Evolutionary conservation across 2,329 filamentous ascomycete genomes (phyloP), one percentile per base, ranked within the genome.

Genomic region (Colletotrichum shisoi): DNA sequence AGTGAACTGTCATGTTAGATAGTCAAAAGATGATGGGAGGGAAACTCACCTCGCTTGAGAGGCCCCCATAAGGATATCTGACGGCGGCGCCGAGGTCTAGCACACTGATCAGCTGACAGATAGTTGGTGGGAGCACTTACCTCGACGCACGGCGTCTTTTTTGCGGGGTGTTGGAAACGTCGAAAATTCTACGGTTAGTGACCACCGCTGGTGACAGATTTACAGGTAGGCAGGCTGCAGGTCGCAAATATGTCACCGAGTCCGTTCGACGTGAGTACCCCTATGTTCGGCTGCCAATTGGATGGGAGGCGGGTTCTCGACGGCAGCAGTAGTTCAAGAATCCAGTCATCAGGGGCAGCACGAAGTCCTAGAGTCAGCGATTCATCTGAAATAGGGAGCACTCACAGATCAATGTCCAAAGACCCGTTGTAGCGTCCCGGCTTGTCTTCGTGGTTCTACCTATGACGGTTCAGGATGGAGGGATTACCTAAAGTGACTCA

Each of bases 1-100:
- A 9, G 0, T 9, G 8, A 0, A 3, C 31, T 9, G 8, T 34
- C 2, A 2, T 34, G 7, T 34, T 9, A 9, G 2, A 34, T 3
- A 9, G 8, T 2, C 8, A 2, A 34, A 34, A 9, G 31, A 34
- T 34, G 8, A 34, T 8, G 31, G 31, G 31, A 34, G 31, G 31
- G 31, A 9, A 31, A 34, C 31, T 34, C 7, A 34, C 31, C 31
- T 34, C 8, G 31, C 31, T 9, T 7, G 8, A 34, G 31, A 9
- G 31, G 31, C 31, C 9, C 9, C 31, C 7, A 9, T 34, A 34
- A 0, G 31, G 7, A 3, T 34, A 3, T 34, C 1, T 17, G 34
- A 39, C 27, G 31, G 51, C 6, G 12, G 7, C 31, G 15, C 51
- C 13, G 34, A 53, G 51, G 9, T 19, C n/a, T 37, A 13, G 12